Base-by-base conservation (phyloP, 208 protist genomes). In the Leishmania guyanensis region DNA sequence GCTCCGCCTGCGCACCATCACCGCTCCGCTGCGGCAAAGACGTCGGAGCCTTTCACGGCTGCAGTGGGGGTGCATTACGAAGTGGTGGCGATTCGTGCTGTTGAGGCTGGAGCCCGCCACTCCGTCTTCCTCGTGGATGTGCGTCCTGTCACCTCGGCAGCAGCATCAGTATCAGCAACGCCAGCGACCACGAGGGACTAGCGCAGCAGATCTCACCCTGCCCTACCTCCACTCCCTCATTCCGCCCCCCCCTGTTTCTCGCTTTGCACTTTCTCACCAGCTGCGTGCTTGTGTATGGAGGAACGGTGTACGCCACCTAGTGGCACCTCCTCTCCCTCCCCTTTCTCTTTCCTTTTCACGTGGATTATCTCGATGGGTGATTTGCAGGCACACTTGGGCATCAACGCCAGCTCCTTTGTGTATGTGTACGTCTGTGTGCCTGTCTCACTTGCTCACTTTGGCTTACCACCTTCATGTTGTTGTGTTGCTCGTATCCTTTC, bases 41-140 rank as follows among this genome's bases (percentile, higher is more conserved):
- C 20, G 39, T 9, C 22, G 16, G 36, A 66, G n/a, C 10, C 69
- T 1, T 26, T 10, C 71, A 46, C 14, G 22, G 36, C 10, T 0
- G 29, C 36, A 46, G 48, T 0, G 50, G 22, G 17, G 82, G 36
- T 53, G n/a, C 36, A 22, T 65, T 88, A 77, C 74, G 73, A 56
- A 46, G 89, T 96, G 64, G 76, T 84, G 60, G 60, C 73, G 29
- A 90, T 97, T 50, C 74, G 58, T 5, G 86, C 80, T n/a, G 85
- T 86, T 0, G 84, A 64, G 9, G 91, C 92, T 36, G 94, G 94
- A 1, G 86, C 87, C 6, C 84, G 90, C 2, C 94, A 97, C 84
- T 93, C 92, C 50, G 81, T 96, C 5, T 93, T 94, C 77, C 75
- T 97, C 1, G 46, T 97, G 20, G 85, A 95, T 56, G 88, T 95